Evolutionary conservation across 345 rosid species (phyloP), one percentile per base, ranked within the genome.

Genomic region (Boechera divaricarpa): DNA sequence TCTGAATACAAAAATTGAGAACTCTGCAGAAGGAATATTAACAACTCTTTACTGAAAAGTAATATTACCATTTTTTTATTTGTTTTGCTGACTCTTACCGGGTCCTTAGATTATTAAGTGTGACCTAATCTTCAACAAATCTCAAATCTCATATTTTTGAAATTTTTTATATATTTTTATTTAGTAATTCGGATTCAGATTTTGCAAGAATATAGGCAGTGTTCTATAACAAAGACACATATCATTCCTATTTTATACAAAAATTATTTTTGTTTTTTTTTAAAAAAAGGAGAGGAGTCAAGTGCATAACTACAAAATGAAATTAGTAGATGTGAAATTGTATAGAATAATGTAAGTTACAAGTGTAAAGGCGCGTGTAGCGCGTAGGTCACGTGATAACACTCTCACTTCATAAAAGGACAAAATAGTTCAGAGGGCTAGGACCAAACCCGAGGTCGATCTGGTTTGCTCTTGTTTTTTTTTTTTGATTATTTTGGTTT

Each of bases 401-500:
- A 73, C 74, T 35, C 45, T 67, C 78, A 44, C 48, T 61, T 12
- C 35, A 44, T 54, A 73, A 67, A 67, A 79, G 24, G 78, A 79
- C 82, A 79, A 79, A 73, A 61, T 29, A 53, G 82, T 28, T 73
- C 74, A 61, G 11, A 7, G 48, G 24, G 44, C 42, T 58, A 41
- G 74, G 78, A 60, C 82, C 78, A 67, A 73, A 79, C 82, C 71
- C 82, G 74, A 79, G 78, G 70, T 68, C 70, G 82, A 79, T 79
- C 78, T 73, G 66, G 63, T 67, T 73, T 48, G 53, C 53, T 44
- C 68, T 26, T 13, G 51, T 70, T 12, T 38, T 44, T 21, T 3
- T 13, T 29, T 62, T 63, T 7, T 2, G 24, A 41, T 24, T 29
- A 2, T 18, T 5, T 4, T 31, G 24, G 35, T 66, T 66, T 51